Percentiles rank a stretch among this genome's conserved stretches.
Conservation (phyloP, 805 yeast genomes). For the Schwanniomyces polymorphus region DNA sequence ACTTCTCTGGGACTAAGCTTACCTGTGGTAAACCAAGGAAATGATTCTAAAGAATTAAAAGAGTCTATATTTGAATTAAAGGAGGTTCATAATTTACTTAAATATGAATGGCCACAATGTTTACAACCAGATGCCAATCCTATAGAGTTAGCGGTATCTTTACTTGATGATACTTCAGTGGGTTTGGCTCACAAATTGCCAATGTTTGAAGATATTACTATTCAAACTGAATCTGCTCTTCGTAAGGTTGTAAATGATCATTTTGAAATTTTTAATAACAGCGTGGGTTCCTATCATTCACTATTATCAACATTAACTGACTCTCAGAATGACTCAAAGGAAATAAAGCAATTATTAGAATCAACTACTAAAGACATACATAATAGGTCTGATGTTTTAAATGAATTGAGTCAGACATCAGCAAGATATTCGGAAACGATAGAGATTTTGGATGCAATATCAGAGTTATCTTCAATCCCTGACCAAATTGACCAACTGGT, state of each 20-base stretch:
- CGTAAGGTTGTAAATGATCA: constrained; percentile 76
- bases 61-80: constrained; percentile 35
- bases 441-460: constrained; percentile 67
- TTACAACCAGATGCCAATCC: constrained; percentile 61
- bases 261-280: constrained; percentile 79
- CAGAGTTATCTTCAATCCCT: constrained; percentile 57
- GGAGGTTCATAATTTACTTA: constrained; percentile 33
- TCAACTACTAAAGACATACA: constrained; percentile 51
- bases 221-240: constrained; percentile 55
- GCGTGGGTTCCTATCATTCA: constrained; percentile 80
- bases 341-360: constrained; percentile 49
- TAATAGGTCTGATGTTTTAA: constrained; percentile 54
- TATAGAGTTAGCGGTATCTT: constrained; percentile 76
- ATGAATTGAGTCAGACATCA: constrained; percentile 65
- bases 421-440: constrained; percentile 66
- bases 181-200: constrained; percentile 76
- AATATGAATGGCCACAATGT: constrained; percentile 46
- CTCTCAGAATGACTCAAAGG: constrained; percentile 58
- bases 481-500: constrained; percentile 63
- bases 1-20: constrained; percentile 24
- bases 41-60: constrained; percentile 15
- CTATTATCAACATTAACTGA: constrained; percentile 63
- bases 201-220: constrained; percentile 65
- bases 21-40: constrained; percentile 15
- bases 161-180: constrained; percentile 86